Evolutionary conservation across 495 filamentous ascomycete genomes (phyloP).

Genomic region (Podospora fimiseda): DNA sequence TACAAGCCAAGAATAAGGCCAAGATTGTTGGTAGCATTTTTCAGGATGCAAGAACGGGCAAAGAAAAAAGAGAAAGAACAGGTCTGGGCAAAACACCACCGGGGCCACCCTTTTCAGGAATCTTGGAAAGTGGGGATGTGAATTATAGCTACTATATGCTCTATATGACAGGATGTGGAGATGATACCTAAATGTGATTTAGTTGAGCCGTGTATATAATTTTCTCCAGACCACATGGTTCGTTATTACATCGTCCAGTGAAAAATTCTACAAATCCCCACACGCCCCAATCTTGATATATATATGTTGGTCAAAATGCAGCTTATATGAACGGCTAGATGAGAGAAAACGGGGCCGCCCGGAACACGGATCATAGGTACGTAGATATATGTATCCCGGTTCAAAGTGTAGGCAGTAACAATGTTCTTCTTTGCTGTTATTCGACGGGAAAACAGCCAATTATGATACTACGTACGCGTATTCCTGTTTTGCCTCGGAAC

Average conservation of each 20-base stretch:
- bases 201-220: no score
- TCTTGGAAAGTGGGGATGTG: not conserved
- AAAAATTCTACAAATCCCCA: slow-evolving; percentile 8
- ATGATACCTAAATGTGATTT: no score
- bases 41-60: not conserved
- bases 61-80: not conserved
- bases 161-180: no score
- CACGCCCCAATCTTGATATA: slow-evolving; percentile 24
- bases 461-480: no score
- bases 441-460: not conserved
- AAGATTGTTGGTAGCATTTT: slow-evolving; percentile 20
- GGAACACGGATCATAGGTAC: not conserved
- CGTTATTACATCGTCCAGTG: no score
- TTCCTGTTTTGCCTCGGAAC: not conserved
- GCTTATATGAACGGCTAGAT: slow-evolving; percentile 22
- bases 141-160: not conserved
- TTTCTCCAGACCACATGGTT: no score
- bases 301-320: slow-evolving; percentile 1
- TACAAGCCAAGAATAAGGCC: slow-evolving; percentile 19
- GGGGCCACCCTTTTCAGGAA: not conserved
- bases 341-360: not conserved
- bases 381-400: no score
- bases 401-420: no score
- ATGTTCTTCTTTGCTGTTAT: no score
- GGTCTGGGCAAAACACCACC: not conserved